Evolutionary conservation across 139 green algal genomes (phyloP), one percentile per base, ranked within the genome.

Genomic region (Chlamydomonas sp.): DNA sequence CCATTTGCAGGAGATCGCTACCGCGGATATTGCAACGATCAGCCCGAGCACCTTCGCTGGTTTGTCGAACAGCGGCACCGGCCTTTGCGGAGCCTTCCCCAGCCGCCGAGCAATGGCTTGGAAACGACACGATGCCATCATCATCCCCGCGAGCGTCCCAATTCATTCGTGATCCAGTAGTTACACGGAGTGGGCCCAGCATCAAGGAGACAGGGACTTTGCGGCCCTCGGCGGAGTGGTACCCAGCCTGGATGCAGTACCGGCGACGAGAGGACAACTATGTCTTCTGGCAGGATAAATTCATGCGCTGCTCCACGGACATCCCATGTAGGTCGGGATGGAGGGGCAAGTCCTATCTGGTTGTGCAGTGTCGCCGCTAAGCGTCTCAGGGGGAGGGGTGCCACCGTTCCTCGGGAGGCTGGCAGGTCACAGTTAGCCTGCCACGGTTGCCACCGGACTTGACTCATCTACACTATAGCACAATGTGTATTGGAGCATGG

Each of bases 271-370:
- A 94, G 49, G 89, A 92, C 58, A 95, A 95, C 84, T 93, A 95
- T 78, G 88, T 94, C 14, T 95, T 95, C 75, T 95, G 92, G 92
- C 77, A 91, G 57, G 91, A 95, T 80, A 95, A 95, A 79, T 93
- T 95, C 77, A 85, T 77, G 63, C 77, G 91, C 17, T 92, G 87
- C 88, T 93, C 91, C 9, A 57, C 92, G 16, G 91, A 95, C 31
- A 91, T 95, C 20, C 88, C 88, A 72, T 88, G 92, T 95, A 67
- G 89, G 90, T 77, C 1, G 12, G 4, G 14, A n/a, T 5, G 31
- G 31, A 49, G 31, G 5, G 49, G 74, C n/a, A n/a, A 15, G 31
- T 3, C 0, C 20, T 15, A 8, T 7, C 31, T 49, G 31, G 31
- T 49, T 49, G 31, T 49, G 31, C 31, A 49, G 31, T 49, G 31